Evolutionary conservation across 2,329 filamentous ascomycete species (phyloP).

Genomic region (Cladosporium sp.): DNA sequence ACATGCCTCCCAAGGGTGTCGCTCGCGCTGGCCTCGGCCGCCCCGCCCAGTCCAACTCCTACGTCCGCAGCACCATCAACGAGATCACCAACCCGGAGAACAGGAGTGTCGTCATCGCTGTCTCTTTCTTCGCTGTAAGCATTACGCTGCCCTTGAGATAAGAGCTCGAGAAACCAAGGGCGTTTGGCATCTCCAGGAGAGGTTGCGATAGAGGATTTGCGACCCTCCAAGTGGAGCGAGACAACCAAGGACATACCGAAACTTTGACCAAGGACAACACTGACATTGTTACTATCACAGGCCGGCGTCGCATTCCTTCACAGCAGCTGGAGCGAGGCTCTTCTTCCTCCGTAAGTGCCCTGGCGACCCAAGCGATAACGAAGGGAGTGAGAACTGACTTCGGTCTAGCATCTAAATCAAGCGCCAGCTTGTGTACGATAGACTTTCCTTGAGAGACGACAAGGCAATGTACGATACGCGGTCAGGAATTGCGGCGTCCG

Average conservation of each 20-base stretch:
- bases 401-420: slow-evolving; percentile 7
- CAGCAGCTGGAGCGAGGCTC: slow-evolving; percentile 48
- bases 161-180: not conserved
- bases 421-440: slow-evolving; percentile 7
- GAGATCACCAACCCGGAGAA: slow-evolving; percentile 44
- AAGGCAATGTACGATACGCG: slow-evolving; percentile 3
- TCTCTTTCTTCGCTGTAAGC: slow-evolving; percentile 47
- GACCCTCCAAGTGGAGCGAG: not conserved
- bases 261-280: slow-evolving; percentile 1
- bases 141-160: not conserved
- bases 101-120: slow-evolving; percentile 41
- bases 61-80: slow-evolving; percentile 34
- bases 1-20: slow-evolving; percentile 25
- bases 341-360: slow-evolving; percentile 41
- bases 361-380: not conserved
- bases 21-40: slow-evolving; percentile 16
- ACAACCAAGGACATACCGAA: not conserved
- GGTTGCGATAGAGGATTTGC: not conserved
- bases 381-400: not conserved
- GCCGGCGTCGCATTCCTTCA: slow-evolving; percentile 47
- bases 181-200: not conserved
- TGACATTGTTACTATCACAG: slow-evolving; percentile 24
- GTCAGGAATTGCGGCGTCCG: not conserved
- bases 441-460: not conserved
- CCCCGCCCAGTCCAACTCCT: slow-evolving; percentile 29